These are phyloP conservation scores for Buddleja alternifolia DNA, from an alignment of 257 asterid species.

Conservation along the genomic window DNA sequence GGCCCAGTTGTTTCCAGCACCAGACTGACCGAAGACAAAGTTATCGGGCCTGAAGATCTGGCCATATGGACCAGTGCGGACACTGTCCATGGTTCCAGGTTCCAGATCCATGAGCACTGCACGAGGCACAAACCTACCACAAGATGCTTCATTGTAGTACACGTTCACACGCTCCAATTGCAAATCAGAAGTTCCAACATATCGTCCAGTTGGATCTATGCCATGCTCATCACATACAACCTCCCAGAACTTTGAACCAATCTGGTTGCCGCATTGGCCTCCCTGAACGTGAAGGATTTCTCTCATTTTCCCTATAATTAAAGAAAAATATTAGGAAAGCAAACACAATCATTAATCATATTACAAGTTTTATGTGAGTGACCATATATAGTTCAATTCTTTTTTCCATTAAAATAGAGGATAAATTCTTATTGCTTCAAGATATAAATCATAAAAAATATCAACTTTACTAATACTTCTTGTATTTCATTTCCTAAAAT, in stretches of 20 bases:
- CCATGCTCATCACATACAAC: constrained; percentile 93
- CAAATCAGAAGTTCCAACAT: constrained; percentile 82
- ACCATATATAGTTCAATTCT: neutral
- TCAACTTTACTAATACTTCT: neutral
- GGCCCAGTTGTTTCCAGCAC: constrained; percentile 92
- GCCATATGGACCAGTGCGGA: constrained; percentile 81
- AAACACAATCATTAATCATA: constrained; percentile 15
- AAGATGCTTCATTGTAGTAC: constrained; percentile 85
- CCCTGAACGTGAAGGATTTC: constrained; percentile 94
- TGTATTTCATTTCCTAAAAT: neutral
- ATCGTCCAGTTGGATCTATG: constrained; percentile 81
- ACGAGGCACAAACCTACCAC: constrained; percentile 93
- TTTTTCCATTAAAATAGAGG: neutral
- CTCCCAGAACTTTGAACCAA: constrained; percentile 92
- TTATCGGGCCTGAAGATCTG: constrained; percentile 88
- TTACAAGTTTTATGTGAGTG: neutral
- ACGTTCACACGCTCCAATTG: constrained; percentile 91
- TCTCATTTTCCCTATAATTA: constrained; percentile 63
- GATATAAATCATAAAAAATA: neutral
- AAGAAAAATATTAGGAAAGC: neutral
- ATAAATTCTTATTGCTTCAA: neutral
- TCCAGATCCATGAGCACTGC: constrained; percentile 96
- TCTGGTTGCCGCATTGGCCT: constrained; percentile 93
- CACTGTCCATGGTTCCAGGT: constrained; percentile 97
- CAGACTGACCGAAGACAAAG: constrained; percentile 86